These are phyloP conservation scores for Wickerhamomyces sp. DNA, from an alignment of 1,139 yeast genomes.

Conservation along the genomic window DNA sequence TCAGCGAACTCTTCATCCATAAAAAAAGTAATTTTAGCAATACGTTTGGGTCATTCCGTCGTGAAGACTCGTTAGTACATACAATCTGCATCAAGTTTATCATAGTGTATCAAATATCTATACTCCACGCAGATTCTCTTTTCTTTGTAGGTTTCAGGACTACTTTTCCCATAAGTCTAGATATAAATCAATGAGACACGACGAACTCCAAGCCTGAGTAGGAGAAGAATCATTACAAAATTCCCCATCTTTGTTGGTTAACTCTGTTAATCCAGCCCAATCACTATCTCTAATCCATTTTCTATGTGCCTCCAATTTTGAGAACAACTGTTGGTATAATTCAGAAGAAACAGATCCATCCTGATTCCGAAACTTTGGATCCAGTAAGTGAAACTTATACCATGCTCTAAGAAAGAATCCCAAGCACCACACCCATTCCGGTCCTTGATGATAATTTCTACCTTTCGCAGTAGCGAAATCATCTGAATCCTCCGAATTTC, in stretches of 20 bases:
- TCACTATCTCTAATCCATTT: constrained; percentile 67
- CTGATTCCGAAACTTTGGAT: constrained; percentile 23
- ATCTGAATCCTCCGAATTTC: constrained; percentile 69
- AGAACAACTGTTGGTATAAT: constrained; percentile 42
- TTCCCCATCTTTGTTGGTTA: constrained; percentile 84
- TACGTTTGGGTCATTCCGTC: no score
- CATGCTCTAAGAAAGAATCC: constrained; percentile 87
- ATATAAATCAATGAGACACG: constrained; percentile 78
- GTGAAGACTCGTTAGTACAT: no score
- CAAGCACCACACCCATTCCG: constrained; percentile 94
- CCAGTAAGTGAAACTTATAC: constrained; percentile 45
- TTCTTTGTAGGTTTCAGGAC: no score
- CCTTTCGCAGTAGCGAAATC: constrained; percentile 96
- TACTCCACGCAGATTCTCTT: no score
- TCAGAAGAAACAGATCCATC: constrained; percentile 35
- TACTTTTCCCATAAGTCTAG: constrained; percentile 42
- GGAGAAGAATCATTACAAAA: constrained; percentile 85
- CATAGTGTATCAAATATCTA: no score
- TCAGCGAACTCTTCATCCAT: no score
- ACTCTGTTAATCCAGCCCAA: constrained; percentile 93
- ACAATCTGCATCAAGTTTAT: no score
- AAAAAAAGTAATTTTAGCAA: no score
- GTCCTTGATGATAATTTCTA: constrained; percentile 96
- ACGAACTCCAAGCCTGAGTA: constrained; percentile 94
- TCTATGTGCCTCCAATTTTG: constrained; percentile 59